These are phyloP conservation scores for Sporothrix luriei DNA, from an alignment of 2,329 filamentous ascomycete species.

Conservation along the genomic window DNA sequence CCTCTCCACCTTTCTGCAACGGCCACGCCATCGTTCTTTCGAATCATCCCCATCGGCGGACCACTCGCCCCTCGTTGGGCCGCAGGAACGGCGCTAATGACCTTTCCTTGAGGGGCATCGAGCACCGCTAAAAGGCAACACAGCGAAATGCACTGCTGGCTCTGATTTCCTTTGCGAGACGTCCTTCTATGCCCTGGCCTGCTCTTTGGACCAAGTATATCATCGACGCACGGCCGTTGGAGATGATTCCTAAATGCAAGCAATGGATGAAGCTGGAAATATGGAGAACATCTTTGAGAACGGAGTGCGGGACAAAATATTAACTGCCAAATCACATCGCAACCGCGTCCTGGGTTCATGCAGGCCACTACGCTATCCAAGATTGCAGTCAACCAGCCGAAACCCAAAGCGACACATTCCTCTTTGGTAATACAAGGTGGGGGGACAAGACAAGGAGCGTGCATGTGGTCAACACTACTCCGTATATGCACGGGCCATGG, in stretches of 20 bases:
- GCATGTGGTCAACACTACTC: slow-evolving; percentile 3
- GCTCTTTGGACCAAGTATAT: background rate
- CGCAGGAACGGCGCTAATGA: background rate
- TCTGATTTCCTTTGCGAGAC: too few species aligned
- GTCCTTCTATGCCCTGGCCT: too few species aligned
- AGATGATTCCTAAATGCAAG: background rate
- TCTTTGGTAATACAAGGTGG: background rate
- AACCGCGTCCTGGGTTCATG: background rate
- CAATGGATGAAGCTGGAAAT: background rate
- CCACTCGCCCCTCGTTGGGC: background rate
- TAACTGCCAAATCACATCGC: background rate
- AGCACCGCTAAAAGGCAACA: too few species aligned
- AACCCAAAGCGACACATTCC: background rate
- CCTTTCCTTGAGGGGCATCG: too few species aligned
- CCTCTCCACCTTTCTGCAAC: slow-evolving; percentile 23
- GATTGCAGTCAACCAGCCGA: slow-evolving; percentile 1
- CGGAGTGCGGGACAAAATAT: background rate
- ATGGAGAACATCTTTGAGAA: background rate
- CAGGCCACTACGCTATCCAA: background rate
- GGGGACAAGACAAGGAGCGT: background rate
- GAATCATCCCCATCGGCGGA: background rate
- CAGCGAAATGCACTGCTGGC: too few species aligned
- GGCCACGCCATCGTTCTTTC: background rate
- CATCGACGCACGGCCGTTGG: background rate
- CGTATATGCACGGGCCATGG: background rate